A percentile compares a stretch with the other conserved stretches of the same genome.
Conservation (phyloP, 768 basidiomycete species). For the Hypholoma fasciculare region DNA sequence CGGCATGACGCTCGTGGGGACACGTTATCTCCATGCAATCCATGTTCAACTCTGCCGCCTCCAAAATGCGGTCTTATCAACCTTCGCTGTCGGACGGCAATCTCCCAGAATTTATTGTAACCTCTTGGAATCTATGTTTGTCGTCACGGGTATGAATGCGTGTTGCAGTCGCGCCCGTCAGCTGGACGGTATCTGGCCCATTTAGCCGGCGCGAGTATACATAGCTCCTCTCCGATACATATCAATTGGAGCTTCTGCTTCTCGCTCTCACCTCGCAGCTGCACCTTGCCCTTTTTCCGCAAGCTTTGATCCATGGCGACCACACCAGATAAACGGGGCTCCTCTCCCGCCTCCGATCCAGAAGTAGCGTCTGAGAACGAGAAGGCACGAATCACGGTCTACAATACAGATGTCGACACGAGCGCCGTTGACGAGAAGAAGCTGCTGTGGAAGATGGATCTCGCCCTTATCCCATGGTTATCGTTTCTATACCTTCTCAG, state of each 20-base stretch:
- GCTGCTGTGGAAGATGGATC: conserved; percentile 69
- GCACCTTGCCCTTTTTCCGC: not conserved
- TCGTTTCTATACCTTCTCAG: conserved; percentile 76
- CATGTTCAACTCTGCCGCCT: not conserved
- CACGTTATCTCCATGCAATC: conserved; percentile 5
- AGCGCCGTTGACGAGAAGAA: conserved; percentile 68
- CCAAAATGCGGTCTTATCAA: not conserved
- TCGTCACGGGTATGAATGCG: not conserved
- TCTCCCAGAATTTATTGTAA: not conserved
- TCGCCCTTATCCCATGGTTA: conserved; percentile 67
- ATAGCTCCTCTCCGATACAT: not conserved
- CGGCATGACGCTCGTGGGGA: conserved; percentile 4
- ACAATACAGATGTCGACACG: conserved; percentile 54
- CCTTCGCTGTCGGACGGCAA: not conserved
- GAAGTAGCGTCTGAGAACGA: conserved; percentile 30
- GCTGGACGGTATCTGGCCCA: not conserved
- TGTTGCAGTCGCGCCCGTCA: not conserved
- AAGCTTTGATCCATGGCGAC: conserved; percentile 3
- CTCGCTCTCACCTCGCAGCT: conserved; percentile 3
- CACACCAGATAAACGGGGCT: conserved; percentile 19
- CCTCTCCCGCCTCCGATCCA: conserved; percentile 22
- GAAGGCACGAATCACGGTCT: conserved; percentile 26
- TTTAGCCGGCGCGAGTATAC: not conserved
- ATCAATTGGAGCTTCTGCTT: not conserved
- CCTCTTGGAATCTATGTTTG: not conserved